Conservation (phyloP, 257 asterid genomes). For the Fraxinus pennsylvanica region DNA sequence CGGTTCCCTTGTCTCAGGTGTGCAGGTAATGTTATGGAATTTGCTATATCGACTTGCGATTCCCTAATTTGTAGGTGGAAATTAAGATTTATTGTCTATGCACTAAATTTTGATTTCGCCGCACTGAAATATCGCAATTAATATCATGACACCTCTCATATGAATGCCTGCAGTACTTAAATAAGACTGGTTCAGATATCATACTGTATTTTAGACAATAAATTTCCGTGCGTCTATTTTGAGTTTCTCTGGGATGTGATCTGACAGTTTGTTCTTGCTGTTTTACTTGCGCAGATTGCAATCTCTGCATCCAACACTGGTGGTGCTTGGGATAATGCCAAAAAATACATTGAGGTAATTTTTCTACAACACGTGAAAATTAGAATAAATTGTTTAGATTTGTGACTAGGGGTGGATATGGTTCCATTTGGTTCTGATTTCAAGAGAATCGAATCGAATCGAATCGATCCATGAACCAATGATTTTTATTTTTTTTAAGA, state of each 20-base stretch:
- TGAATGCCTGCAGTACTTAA: background rate
- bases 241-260: background rate
- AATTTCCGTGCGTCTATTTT: background rate
- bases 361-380: too few relatives aligned
- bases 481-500: too few relatives aligned
- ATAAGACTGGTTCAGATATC: background rate
- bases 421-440: too few relatives aligned
- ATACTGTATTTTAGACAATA: background rate
- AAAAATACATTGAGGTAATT: constrained; percentile 46
- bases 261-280: constrained; percentile 3
- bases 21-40: constrained; percentile 51
- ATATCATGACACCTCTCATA: background rate
- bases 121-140: background rate
- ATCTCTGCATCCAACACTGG: constrained; percentile 54
- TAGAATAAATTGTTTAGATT: background rate
- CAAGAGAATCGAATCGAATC: too few relatives aligned
- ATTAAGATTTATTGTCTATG: background rate
- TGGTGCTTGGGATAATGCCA: constrained; percentile 54
- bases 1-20: constrained; percentile 78
- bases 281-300: constrained; percentile 35
- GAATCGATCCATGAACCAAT: too few relatives aligned
- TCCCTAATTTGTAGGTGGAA: background rate
- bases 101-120: background rate
- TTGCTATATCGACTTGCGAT: background rate
- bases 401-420: background rate